Percentiles rank a stretch among this genome's conserved stretches.
phyloP scores from a whole-genome alignment of 495 filamentous ascomycete genomes.

The Penicillium tannophilum region DNA sequence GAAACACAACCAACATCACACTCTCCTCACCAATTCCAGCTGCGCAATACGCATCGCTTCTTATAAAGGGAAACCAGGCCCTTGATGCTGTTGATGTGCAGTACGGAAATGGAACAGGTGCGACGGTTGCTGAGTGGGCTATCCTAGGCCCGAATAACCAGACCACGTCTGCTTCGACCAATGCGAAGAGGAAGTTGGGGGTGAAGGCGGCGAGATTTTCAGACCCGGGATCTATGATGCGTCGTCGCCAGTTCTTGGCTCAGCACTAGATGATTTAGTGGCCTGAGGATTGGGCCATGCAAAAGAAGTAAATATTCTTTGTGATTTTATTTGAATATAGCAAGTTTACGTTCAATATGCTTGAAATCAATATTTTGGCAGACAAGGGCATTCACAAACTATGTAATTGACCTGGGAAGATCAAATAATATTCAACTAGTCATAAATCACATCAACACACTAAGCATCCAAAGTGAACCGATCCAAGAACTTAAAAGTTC shows the following conservation, averaged over 20 bases:
- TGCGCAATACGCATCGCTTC: conserved; percentile 47
- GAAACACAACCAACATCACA: conserved; percentile 52
- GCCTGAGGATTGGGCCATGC: not conserved
- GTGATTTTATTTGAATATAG: not conserved
- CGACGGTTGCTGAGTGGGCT: conserved; percentile 74
- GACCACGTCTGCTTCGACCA: conserved; percentile 4
- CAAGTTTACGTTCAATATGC: not conserved
- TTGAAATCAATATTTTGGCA: no score
- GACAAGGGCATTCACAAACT: no score
- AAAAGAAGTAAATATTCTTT: not conserved
- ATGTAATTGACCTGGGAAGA: no score
- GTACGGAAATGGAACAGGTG: conserved; percentile 53
- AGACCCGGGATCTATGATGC: conserved; percentile 14
- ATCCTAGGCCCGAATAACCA: conserved; percentile 41
- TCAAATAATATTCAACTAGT: not conserved
- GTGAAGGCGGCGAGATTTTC: conserved; percentile 11
- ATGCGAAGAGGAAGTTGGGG: conserved; percentile 19
- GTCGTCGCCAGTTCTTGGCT: conserved; percentile 14
- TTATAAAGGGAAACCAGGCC: conserved; percentile 50
- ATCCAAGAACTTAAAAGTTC: conserved; percentile 65
- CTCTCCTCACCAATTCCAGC: conserved; percentile 36
- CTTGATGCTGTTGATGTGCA: conserved; percentile 46
- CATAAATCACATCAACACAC: not conserved
- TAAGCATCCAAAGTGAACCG: conserved; percentile 41
- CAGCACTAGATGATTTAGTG: not conserved